Evolutionary conservation across 441 rosid genomes (phyloP).

Genomic region (Sinapis alba): DNA sequence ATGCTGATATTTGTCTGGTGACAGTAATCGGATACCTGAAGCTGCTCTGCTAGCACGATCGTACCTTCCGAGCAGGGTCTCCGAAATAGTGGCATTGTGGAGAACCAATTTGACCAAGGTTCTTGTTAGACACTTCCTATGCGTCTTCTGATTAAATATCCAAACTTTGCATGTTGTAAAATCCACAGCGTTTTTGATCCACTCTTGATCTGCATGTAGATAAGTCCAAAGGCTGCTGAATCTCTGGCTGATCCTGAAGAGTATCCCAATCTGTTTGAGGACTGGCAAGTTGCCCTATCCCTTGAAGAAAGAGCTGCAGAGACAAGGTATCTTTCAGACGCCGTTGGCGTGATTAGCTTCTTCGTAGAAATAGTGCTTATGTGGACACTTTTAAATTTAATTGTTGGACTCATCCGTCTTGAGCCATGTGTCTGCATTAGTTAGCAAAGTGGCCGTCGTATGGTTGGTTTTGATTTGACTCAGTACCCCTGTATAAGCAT

Average conservation of each 20-base stretch:
- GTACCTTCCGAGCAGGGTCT: constrained; percentile 95
- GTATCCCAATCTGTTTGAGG: constrained; percentile 95
- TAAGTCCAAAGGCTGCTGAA: constrained; percentile 98
- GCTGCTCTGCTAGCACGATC: constrained; percentile 99
- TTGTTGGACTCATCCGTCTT: neutral
- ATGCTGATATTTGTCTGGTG: constrained; percentile 39
- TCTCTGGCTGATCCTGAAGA: constrained; percentile 98
- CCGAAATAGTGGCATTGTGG: constrained; percentile 92
- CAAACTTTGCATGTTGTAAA: constrained; percentile 10
- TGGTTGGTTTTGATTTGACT: constrained; percentile 5
- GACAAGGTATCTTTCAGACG: constrained; percentile 59
- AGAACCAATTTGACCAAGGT: constrained; percentile 95
- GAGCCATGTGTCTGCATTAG: constrained; percentile 7
- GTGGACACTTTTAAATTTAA: neutral
- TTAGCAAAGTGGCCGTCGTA: constrained; percentile 4
- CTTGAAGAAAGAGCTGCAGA: constrained; percentile 77
- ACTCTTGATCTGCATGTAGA: constrained; percentile 49
- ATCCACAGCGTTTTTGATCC: constrained; percentile 14
- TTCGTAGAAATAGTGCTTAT: neutral
- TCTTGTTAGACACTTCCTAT: constrained; percentile 32
- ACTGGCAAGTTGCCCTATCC: constrained; percentile 91
- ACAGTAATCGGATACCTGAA: constrained; percentile 99
- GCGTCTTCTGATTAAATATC: constrained; percentile 2
- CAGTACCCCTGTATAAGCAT: neutral
- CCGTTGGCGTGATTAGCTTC: constrained; percentile 19